These are phyloP conservation scores for Gracilaria caudata DNA, from an alignment of 23 red algal species.

Conservation along the genomic window DNA sequence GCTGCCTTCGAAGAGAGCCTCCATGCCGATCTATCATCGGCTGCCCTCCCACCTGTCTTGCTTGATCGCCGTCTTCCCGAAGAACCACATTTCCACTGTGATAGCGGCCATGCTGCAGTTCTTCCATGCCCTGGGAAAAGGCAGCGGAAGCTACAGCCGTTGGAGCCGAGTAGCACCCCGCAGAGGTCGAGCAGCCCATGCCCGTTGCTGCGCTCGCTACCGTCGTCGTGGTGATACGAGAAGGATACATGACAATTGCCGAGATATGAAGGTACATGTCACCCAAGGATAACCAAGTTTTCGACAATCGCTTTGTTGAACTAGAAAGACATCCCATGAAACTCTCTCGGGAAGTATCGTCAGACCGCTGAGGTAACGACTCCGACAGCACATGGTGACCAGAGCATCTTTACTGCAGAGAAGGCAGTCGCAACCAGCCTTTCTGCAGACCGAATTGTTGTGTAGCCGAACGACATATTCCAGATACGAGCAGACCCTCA, in stretches of 20 bases:
- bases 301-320: conserved; percentile 20
- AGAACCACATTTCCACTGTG: conserved; percentile 30
- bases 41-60: conserved; percentile 10
- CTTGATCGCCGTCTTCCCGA: conserved; percentile 31
- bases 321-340: conserved; percentile 36
- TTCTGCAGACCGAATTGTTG: too few relatives aligned
- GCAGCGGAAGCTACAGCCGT: background rate
- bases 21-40: conserved; percentile 29
- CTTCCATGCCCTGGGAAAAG: conserved; percentile 2
- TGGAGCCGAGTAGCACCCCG: background rate
- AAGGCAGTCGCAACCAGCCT: too few relatives aligned
- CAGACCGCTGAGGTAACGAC: background rate
- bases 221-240: conserved; percentile 33
- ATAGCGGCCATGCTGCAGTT: conserved; percentile 50
- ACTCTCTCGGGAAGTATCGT: conserved; percentile 26
- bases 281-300: conserved; percentile 27
- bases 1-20: background rate
- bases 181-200: background rate
- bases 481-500: background rate
- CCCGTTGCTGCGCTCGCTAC: background rate
- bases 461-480: background rate
- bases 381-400: background rate
- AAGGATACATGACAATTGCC: conserved; percentile 26
- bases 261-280: conserved; percentile 56
- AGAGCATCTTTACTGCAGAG: too few relatives aligned